Evolutionary conservation across 1,139 yeast species (phyloP).

Genomic region (Suhomyces anneliseae): DNA sequence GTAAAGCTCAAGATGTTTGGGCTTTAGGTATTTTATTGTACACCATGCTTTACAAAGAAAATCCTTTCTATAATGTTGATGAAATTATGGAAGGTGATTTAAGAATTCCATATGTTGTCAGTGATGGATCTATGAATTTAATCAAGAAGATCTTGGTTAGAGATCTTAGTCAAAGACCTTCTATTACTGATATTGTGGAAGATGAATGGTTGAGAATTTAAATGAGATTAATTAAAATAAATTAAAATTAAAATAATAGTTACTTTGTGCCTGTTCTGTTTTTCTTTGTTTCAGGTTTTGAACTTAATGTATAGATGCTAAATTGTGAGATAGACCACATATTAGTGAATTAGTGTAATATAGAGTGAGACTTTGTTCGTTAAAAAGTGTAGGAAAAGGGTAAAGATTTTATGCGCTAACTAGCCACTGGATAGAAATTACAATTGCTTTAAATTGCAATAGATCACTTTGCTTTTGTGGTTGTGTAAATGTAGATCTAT

Average conservation of each 20-base stretch:
- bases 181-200: constrained; percentile 64
- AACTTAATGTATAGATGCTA: no score
- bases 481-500: no score
- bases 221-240: not conserved
- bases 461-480: no score
- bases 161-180: constrained; percentile 64
- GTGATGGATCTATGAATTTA: constrained; percentile 58
- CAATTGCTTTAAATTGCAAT: no score
- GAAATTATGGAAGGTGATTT: constrained; percentile 91
- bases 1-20: constrained; percentile 96
- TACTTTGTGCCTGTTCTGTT: no score
- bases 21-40: constrained; percentile 88
- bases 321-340: no score
- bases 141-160: constrained; percentile 66
- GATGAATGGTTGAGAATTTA: constrained; percentile 62
- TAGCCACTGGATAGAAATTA: no score
- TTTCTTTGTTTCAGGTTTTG: no score
- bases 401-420: no score
- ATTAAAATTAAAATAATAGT: not conserved
- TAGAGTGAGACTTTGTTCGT: no score
- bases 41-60: constrained; percentile 89
- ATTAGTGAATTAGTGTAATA: no score
- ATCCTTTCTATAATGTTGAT: constrained; percentile 92
- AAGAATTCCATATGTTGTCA: constrained; percentile 61
- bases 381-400: no score